These are phyloP conservation scores for Nemania abortiva DNA, from an alignment of 2,329 filamentous ascomycete species.

Conservation along the genomic window DNA sequence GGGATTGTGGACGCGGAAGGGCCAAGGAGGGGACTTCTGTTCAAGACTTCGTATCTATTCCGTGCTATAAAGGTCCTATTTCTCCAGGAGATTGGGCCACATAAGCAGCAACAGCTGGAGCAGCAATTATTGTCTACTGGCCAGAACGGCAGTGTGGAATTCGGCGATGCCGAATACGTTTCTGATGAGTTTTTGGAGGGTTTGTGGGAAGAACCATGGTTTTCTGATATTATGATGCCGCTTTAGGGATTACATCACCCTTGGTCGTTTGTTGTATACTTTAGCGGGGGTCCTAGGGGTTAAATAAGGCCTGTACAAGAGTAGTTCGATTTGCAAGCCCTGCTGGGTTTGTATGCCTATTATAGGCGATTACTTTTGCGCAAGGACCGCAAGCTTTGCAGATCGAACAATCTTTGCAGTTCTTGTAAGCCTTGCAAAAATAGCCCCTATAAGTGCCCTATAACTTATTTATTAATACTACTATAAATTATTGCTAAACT, in stretches of 20 bases:
- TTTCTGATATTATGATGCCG: background rate
- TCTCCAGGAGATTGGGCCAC: background rate
- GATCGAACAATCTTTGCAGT: no score
- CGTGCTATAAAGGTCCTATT: background rate
- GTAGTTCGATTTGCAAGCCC: no score
- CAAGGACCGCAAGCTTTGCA: no score
- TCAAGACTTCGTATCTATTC: conserved; percentile 7
- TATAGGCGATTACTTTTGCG: no score
- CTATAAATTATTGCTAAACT: no score
- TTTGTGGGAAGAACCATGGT: conserved; percentile 1
- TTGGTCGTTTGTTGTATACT: no score
- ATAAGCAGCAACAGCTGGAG: conserved; percentile 2
- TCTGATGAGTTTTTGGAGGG: background rate
- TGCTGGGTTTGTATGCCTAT: no score
- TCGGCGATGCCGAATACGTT: background rate
- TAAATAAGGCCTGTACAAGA: no score
- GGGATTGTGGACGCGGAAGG: conserved; percentile 6
- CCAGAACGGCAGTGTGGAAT: background rate
- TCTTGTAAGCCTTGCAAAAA: no score
- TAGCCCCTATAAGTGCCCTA: no score
- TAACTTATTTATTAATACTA: no score
- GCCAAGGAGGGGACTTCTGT: background rate
- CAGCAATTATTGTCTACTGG: background rate
- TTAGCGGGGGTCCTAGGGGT: no score
- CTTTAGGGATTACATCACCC: background rate